A percentile compares a stretch with the other conserved stretches of the same genome.
phyloP scores from a whole-genome alignment of 2,329 filamentous ascomycete species.

The Aureobasidium sp. region DNA sequence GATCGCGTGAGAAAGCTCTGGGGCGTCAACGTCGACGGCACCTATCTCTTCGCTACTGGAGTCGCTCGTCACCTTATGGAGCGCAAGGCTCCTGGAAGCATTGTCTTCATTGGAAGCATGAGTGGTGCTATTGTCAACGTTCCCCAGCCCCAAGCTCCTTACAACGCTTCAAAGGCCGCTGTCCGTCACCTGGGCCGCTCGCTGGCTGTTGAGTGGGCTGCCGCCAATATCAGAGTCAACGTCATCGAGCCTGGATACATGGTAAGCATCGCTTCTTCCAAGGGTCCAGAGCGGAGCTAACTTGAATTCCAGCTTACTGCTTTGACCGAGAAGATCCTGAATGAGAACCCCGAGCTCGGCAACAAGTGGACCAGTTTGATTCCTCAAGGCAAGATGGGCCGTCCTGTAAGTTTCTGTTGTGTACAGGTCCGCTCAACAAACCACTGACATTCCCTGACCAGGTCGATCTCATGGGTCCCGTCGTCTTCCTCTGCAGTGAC shows the following conservation, averaged over 20 bases:
- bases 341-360: conserved; percentile 85
- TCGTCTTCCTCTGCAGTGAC: conserved; percentile 77
- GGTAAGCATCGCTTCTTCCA: conserved; percentile 71
- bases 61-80: conserved; percentile 86
- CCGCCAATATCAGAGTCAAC: conserved; percentile 83
- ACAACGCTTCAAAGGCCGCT: conserved; percentile 89
- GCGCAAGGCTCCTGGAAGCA: conserved; percentile 69
- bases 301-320: conserved; percentile 38
- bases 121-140: conserved; percentile 90
- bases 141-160: conserved; percentile 85
- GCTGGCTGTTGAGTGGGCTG: conserved; percentile 89
- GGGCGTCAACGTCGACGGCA: conserved; percentile 89
- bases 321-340: conserved; percentile 78
- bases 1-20: conserved; percentile 90
- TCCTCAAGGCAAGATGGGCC: conserved; percentile 87
- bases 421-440: neutral
- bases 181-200: conserved; percentile 82
- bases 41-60: conserved; percentile 77
- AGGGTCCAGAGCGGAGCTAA: conserved; percentile 4
- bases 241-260: conserved; percentile 94
- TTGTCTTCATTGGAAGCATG: conserved; percentile 96
- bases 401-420: conserved; percentile 43
- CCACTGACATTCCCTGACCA: conserved; percentile 25
- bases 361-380: conserved; percentile 88
- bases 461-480: conserved; percentile 84